Conservation (phyloP, 768 basidiomycete species). For the Calvatia gigantea region DNA sequence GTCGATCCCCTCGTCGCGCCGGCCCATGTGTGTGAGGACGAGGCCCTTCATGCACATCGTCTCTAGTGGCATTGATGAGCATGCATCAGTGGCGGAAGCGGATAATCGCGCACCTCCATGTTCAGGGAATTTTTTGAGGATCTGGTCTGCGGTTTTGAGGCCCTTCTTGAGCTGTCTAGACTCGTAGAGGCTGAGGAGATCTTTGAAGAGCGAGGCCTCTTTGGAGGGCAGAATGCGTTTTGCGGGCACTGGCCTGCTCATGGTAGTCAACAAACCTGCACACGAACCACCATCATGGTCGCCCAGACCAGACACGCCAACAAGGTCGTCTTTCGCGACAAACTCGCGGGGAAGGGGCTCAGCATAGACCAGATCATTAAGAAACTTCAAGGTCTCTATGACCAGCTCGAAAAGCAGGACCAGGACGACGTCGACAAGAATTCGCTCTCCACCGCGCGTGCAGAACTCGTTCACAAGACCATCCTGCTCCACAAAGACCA, state of each 20-base stretch:
- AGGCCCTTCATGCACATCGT: slow-evolving; percentile 97
- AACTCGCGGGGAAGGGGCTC: slow-evolving; percentile 72
- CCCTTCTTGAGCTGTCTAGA: slow-evolving; percentile 85
- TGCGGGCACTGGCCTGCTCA: slow-evolving; percentile 27
- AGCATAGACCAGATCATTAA: slow-evolving; percentile 82
- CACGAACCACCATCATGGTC: slow-evolving; percentile 48
- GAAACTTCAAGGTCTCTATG: slow-evolving; percentile 77
- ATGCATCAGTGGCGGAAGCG: background rate
- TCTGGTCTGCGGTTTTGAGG: slow-evolving; percentile 86
- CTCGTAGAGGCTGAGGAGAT: slow-evolving; percentile 86
- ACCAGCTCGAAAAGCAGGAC: slow-evolving; percentile 77
- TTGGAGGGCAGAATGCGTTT: slow-evolving; percentile 73
- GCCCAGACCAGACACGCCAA: slow-evolving; percentile 66
- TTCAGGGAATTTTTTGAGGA: slow-evolving; percentile 92
- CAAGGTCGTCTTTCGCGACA: slow-evolving; percentile 75
- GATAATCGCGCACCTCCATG: slow-evolving; percentile 78
- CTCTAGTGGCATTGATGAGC: slow-evolving; percentile 46
- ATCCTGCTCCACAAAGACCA: slow-evolving; percentile 93
- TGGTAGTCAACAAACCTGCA: slow-evolving; percentile 28
- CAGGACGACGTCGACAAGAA: slow-evolving; percentile 79
- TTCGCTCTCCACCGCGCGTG: slow-evolving; percentile 66
- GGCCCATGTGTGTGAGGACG: slow-evolving; percentile 74
- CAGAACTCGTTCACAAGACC: slow-evolving; percentile 75
- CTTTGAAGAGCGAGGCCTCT: slow-evolving; percentile 82
- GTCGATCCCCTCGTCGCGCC: slow-evolving; percentile 76